Base-by-base conservation (phyloP, 2,329 filamentous ascomycete species). In the Talaromyces amestolkiae region DNA sequence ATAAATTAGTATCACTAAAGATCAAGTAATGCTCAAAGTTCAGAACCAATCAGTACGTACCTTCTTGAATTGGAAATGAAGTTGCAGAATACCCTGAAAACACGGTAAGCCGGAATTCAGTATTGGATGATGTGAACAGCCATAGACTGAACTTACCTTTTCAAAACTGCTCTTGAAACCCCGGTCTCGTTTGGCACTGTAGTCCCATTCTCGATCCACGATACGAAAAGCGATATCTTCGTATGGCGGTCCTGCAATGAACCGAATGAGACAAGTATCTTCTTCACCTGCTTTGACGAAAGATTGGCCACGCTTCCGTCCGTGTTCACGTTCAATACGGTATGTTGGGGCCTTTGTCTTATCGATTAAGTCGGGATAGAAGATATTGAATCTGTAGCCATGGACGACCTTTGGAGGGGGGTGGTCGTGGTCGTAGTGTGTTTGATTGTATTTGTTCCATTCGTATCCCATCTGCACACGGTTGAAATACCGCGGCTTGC, bases 371-470 rank as follows among this genome's bases (percentile, higher is more conserved):
- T 99, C 95, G 0, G 95, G 95, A 75, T 99, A 99, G 80, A 99
- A 99, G 61, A 99, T 94, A 80, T 99, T 98, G 85, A 99, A 99
- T 77, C 96, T 97, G 84, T 99, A 99, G 65, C 95, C 95, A 77
- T 99, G 95, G 11, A 99, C 95, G 7, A 99, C 94, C 80, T 97
- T 97, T 31, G 95, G 95, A 1, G 95, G 95, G 2, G 95, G 95
- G 73, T 98, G 97, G 75, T 98, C 94, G 77, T 97, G 92, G 77
- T 98, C 95, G 80, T 99, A 99, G 79, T 99, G 95, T 13, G 95
- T 99, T 80, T 99, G 95, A 75, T 99, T 99, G 85, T 99, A 99
- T 79, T 99, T 99, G 83, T 99, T 99, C 95, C 95, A 99, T 78
- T 99, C 95, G 78, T 98, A 99, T 62, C 95, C 95, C 91, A 97